Base-by-base conservation (phyloP, 2,329 filamentous ascomycete genomes). In the Paecilomyces niveus region DNA sequence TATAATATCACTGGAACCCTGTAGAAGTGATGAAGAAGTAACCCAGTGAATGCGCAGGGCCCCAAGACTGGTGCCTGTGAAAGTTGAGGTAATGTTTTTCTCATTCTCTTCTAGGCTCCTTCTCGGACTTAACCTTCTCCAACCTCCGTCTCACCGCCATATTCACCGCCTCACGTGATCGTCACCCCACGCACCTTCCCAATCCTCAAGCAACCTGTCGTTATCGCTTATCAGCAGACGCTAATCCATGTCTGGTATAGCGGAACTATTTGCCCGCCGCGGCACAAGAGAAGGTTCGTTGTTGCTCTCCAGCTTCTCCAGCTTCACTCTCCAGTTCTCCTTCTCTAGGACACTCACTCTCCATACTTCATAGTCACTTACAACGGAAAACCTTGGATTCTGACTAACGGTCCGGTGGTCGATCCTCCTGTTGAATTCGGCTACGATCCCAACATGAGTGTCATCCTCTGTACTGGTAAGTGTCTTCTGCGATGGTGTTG, bases 391-490 rank as follows among this genome's bases (percentile, higher is more conserved):
- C 15, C 39, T 45, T 45, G 39, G 39, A 45, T 45, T 45, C 2
- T n/a, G 7, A 45, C 39, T 18, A n/a, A 45, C 39, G 15, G 18
- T n/a, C 15, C 13, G n/a, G 39, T 45, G n/a, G 39, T 45, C 6
- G 7, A 45, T 45, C 39, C 39, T 45, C 39, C 39, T 18, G 15
- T 45, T 21, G 39, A 18, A 6, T 45, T 45, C 15, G 15, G 21
- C 15, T 18, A 45, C 39, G 39, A 45, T 9, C 39, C 39, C 15
- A 72, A 64, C 8, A 87, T 87, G 85, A 86, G 83, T 64, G 85
- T 88, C 61, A 87, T 88, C 68, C 77, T 88, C 39, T 87, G 85
- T 67, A 88, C 85, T 60, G 85, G 85, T 86, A 74, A 71, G 79
- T 65, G 15, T 45, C 39, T 18, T 8, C 6, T 45, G 39, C n/a